Percentiles rank a stretch among this genome's conserved stretches.
These are phyloP conservation scores for Zygosaccharomyces bailii DNA, from an alignment of 805 yeast genomes.

Conservation along the genomic window DNA sequence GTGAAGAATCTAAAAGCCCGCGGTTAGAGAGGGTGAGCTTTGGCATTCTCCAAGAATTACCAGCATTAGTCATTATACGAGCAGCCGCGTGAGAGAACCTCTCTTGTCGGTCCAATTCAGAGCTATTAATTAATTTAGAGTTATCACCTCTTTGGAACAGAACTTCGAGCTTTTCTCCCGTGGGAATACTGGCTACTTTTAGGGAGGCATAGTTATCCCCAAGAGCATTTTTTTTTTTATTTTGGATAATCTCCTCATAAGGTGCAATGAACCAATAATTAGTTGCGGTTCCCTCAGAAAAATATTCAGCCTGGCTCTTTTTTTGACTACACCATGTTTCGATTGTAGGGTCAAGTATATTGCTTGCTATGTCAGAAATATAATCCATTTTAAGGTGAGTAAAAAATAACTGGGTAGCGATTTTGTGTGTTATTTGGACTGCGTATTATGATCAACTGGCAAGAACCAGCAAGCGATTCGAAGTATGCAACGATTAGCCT, in stretches of 20 bases:
- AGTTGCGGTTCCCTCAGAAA: not conserved
- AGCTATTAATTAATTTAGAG: not conserved
- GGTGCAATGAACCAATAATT: slow-evolving; percentile 1
- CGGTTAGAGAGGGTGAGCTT: too few relatives aligned
- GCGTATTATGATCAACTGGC: too few relatives aligned
- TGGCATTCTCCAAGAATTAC: too few relatives aligned
- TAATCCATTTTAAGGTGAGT: not conserved
- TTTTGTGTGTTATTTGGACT: too few relatives aligned
- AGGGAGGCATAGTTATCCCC: not conserved
- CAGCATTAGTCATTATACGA: too few relatives aligned
- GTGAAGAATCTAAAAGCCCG: not conserved
- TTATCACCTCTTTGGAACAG: not conserved
- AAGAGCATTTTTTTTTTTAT: not conserved
- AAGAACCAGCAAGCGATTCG: too few relatives aligned
- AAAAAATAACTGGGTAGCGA: not conserved
- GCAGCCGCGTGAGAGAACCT: too few relatives aligned
- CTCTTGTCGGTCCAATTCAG: too few relatives aligned
- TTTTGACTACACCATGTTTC: not conserved
- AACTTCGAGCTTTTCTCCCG: not conserved
- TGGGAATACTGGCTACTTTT: not conserved
- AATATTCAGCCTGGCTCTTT: not conserved
- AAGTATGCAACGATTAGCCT: too few relatives aligned
- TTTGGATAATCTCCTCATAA: not conserved
- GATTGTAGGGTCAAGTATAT: slow-evolving; percentile 1
- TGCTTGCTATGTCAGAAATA: not conserved